Conservation (phyloP, 1,284 basidiomycete species). For the Ustilago lituana region DNA sequence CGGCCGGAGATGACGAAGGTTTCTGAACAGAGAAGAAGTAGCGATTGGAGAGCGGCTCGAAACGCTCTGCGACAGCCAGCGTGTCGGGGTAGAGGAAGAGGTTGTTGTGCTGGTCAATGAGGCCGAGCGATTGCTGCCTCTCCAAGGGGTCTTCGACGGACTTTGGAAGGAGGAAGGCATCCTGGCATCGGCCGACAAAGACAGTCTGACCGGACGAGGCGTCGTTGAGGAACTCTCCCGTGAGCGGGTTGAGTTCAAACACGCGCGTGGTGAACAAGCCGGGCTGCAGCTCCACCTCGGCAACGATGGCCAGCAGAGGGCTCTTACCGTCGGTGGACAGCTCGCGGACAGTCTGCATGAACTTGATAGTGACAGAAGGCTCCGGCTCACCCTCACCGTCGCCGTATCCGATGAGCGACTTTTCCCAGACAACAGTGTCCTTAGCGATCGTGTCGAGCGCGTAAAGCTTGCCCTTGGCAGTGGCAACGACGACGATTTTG, state of each 20-base stretch:
- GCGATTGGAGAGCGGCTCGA: conserved; percentile 33
- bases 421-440: conserved; percentile 59
- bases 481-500: conserved; percentile 81
- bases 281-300: conserved; percentile 49
- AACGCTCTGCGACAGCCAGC: conserved; percentile 38
- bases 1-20: background rate
- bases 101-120: conserved; percentile 73
- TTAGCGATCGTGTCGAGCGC: conserved; percentile 80
- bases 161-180: conserved; percentile 51
- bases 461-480: conserved; percentile 79
- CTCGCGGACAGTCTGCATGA: conserved; percentile 54
- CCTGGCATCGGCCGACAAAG: conserved; percentile 47
- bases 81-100: conserved; percentile 52
- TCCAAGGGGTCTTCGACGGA: conserved; percentile 44
- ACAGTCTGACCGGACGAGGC: conserved; percentile 41
- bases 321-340: conserved; percentile 50
- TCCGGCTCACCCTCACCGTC: conserved; percentile 55
- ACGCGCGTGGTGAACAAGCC: conserved; percentile 52
- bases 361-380: conserved; percentile 54
- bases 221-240: conserved; percentile 54
- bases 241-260: conserved; percentile 63
- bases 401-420: conserved; percentile 63
- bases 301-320: conserved; percentile 58
- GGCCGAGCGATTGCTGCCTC: conserved; percentile 71
- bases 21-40: conserved; percentile 43